These are phyloP conservation scores for Rhinocladiella mackenziei DNA, from an alignment of 2,329 filamentous ascomycete genomes.

Conservation along the genomic window DNA sequence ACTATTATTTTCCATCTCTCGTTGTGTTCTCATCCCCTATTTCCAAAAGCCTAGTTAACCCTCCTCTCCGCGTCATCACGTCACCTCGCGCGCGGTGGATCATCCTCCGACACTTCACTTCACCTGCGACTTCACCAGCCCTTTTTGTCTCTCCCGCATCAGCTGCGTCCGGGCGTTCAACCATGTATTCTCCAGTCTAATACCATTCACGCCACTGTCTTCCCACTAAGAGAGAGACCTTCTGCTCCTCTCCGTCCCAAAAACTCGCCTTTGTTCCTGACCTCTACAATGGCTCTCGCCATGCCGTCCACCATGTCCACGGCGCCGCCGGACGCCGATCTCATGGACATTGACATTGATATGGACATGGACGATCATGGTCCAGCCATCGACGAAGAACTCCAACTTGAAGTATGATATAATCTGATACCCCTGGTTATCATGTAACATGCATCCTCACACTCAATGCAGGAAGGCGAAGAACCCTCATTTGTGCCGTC, in stretches of 20 bases:
- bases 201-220: no score
- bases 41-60: no score
- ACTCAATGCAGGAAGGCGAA: conserved; percentile 29
- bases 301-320: conserved; percentile 19
- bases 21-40: no score
- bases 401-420: conserved; percentile 29
- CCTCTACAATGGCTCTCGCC: conserved; percentile 24
- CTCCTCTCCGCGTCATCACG: not conserved
- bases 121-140: not conserved
- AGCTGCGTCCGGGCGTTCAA: no score
- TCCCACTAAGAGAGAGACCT: no score
- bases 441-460: conserved; percentile 9
- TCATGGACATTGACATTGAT: conserved; percentile 31
- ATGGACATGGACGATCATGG: conserved; percentile 29
- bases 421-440: not conserved
- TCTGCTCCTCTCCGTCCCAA: not conserved
- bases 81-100: not conserved
- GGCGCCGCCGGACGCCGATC: conserved; percentile 24
- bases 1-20: no score
- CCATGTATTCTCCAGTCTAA: no score
- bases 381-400: conserved; percentile 25
- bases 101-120: no score
- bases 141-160: not conserved
- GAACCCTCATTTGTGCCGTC: conserved; percentile 28
- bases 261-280: not conserved